These are phyloP conservation scores for Croton setiger DNA, from an alignment of 441 rosid species.

Conservation along the genomic window DNA sequence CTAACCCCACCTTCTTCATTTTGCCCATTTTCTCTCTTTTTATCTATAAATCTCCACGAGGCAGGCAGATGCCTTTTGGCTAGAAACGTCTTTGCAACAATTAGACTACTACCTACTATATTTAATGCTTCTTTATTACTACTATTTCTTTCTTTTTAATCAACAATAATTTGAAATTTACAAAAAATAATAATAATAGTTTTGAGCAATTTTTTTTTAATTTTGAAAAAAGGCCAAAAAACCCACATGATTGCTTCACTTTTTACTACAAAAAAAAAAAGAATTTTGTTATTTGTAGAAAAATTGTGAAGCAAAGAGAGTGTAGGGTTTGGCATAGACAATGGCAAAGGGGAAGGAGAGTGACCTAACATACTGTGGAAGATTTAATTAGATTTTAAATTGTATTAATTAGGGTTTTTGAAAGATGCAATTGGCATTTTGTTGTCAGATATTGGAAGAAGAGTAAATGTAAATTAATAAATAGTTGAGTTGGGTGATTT, in stretches of 20 bases:
- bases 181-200: too few species aligned
- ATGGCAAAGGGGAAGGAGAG: conserved; percentile 23
- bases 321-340: conserved; percentile 12
- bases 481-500: too few species aligned
- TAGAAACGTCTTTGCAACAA: neutral
- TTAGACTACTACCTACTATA: conserved; percentile 25
- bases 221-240: conserved; percentile 4
- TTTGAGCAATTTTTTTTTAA: too few species aligned
- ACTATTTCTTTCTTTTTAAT: neutral
- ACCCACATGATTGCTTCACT: conserved; percentile 5
- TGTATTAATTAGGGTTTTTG: conserved; percentile 3
- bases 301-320: neutral
- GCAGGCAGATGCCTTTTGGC: conserved; percentile 20
- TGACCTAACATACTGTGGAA: conserved; percentile 18
- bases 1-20: conserved; percentile 26
- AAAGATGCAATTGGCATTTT: conserved; percentile 39
- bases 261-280: neutral
- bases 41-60: conserved; percentile 23
- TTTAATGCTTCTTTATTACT: conserved; percentile 15
- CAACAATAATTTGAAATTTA: too few species aligned
- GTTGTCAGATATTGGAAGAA: conserved; percentile 37
- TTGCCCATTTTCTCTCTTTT: conserved; percentile 17
- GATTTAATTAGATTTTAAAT: neutral
- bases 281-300: neutral
- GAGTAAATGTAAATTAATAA: neutral